Conservation (phyloP, 331 rosid species). For the Phaseolus coccineus region DNA sequence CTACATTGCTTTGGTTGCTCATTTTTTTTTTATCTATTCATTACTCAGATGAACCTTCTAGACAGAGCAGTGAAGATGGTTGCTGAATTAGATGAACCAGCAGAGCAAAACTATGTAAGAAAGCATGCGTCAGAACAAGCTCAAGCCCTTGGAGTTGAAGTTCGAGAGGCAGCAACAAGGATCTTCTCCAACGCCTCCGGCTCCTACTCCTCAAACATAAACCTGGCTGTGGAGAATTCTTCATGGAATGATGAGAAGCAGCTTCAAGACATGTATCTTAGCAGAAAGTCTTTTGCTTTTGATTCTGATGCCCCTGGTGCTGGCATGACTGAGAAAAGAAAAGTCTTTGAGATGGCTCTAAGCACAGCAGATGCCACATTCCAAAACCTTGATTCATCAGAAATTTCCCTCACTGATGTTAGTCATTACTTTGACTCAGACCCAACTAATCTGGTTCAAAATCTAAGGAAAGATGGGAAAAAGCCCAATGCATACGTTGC, state of each 20-base stretch:
- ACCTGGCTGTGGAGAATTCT: constrained; percentile 24
- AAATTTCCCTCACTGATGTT: constrained; percentile 95
- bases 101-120: constrained; percentile 9
- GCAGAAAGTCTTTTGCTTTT: constrained; percentile 92
- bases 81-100: constrained; percentile 16
- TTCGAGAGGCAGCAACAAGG: constrained; percentile 21
- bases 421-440: constrained; percentile 98
- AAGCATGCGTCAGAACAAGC: constrained; percentile 19
- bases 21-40: constrained; percentile 22
- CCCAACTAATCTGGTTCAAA: constrained; percentile 93
- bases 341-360: constrained; percentile 97
- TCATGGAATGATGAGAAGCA: constrained; percentile 51
- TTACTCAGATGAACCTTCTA: constrained; percentile 54
- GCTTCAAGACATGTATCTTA: constrained; percentile 96
- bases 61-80: constrained; percentile 27
- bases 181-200: constrained; percentile 17
- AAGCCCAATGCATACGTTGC: constrained; percentile 96
- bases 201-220: constrained; percentile 26
- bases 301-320: constrained; percentile 89
- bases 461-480: constrained; percentile 93
- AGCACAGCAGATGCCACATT: constrained; percentile 98
- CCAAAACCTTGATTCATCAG: constrained; percentile 95
- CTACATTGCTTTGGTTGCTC: constrained; percentile 24
- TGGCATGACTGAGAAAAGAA: constrained; percentile 88
- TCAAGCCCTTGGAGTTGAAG: constrained; percentile 11